Percentiles rank a stretch among this genome's conserved stretches.
Conservation (phyloP, 2,329 filamentous ascomycete genomes). For the Colletotrichum endophyticum region DNA sequence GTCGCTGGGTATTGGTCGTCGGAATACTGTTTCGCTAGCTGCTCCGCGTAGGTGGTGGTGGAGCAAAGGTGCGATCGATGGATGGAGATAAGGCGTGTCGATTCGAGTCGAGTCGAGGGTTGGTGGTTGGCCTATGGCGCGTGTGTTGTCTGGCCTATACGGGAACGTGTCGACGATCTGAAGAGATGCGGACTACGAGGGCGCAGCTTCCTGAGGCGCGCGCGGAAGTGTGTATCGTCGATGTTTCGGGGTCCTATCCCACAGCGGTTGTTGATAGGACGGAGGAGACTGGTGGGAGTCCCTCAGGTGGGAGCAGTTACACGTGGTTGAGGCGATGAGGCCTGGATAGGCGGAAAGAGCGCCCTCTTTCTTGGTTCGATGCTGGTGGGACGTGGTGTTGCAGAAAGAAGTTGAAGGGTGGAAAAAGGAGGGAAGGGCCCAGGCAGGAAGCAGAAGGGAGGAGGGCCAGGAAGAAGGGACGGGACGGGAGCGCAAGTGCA, state of each 20-base stretch:
- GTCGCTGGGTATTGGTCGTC: constrained; percentile 14
- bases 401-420: constrained; percentile 5
- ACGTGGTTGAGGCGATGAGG: constrained; percentile 18
- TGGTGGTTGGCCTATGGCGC: background rate
- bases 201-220: constrained; percentile 4
- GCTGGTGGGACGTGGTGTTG: constrained; percentile 6
- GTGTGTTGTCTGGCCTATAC: background rate
- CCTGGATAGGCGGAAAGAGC: constrained; percentile 10
- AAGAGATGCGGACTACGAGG: background rate
- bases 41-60: constrained; percentile 2
- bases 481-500: constrained; percentile 22
- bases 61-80: background rate
- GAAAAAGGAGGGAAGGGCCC: constrained; percentile 11
- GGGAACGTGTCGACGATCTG: background rate
- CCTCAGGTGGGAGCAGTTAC: constrained; percentile 1
- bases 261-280: background rate
- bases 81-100: constrained; percentile 3
- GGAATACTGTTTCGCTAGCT: constrained; percentile 17
- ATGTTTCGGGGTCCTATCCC: background rate
- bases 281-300: background rate
- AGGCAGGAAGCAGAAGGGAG: background rate
- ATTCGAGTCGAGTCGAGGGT: background rate
- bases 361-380: constrained; percentile 14
- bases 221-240: constrained; percentile 1
- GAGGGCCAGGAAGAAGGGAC: constrained; percentile 14